These are phyloP conservation scores for Cystobasidium sp. DNA, from an alignment of 1,284 basidiomycete genomes.

Conservation along the genomic window DNA sequence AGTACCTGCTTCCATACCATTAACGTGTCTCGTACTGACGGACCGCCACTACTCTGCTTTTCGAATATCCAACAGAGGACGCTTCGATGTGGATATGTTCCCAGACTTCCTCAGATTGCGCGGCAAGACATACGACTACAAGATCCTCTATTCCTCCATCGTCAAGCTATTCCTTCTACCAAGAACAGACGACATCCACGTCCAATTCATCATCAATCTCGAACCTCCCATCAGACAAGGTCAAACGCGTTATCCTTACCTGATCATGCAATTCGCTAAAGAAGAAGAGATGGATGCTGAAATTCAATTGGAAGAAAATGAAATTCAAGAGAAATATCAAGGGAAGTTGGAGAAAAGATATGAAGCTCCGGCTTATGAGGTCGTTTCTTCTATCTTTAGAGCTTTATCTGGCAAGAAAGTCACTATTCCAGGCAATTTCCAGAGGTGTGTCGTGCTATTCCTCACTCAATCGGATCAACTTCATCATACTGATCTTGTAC, in stretches of 20 bases:
- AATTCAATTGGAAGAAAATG: constrained; percentile 84
- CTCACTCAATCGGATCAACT: not conserved
- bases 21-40: not conserved
- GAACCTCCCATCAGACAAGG: constrained; percentile 95
- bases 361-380: constrained; percentile 91
- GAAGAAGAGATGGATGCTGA: constrained; percentile 98
- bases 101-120: constrained; percentile 88
- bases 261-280: constrained; percentile 95
- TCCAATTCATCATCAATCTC: constrained; percentile 90
- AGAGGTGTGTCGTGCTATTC: constrained; percentile 64
- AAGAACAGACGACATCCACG: constrained; percentile 90
- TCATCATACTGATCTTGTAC: not conserved
- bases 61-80: constrained; percentile 64
- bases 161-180: constrained; percentile 90
- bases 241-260: constrained; percentile 95
- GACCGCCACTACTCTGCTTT: not conserved
- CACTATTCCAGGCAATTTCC: constrained; percentile 77
- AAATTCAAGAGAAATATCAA: constrained; percentile 62
- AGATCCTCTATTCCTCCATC: constrained; percentile 89
- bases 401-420: constrained; percentile 90
- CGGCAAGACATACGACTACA: constrained; percentile 99
- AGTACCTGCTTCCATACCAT: not conserved
- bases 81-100: constrained; percentile 98
- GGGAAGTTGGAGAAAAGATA: constrained; percentile 89
- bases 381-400: constrained; percentile 93